A percentile compares a stretch with the other conserved stretches of the same genome.
phyloP scores from a whole-genome alignment of 1,284 basidiomycete genomes.

The Trichosporon asahii region DNA sequence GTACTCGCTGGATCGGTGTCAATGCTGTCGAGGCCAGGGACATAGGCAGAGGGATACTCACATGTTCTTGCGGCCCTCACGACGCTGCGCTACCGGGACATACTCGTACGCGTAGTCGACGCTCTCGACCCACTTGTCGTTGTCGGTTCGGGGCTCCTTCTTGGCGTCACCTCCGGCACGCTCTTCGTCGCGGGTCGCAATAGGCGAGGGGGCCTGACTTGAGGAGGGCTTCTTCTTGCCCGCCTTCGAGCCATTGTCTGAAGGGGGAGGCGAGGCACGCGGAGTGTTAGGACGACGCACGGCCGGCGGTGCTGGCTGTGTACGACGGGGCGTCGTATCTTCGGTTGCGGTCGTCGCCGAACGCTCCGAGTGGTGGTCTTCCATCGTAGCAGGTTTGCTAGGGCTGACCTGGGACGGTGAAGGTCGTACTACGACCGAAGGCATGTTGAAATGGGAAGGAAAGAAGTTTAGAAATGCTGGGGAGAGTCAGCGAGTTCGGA shows the following conservation, averaged over 20 bases:
- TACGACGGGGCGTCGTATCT: slow-evolving; percentile 1
- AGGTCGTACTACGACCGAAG: slow-evolving; percentile 5
- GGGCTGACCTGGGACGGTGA: background rate
- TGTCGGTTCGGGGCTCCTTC: background rate
- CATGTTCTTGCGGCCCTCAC: slow-evolving; percentile 29
- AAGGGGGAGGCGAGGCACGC: slow-evolving; percentile 3
- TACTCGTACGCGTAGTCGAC: slow-evolving; percentile 49
- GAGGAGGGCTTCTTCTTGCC: background rate
- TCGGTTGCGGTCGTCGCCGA: background rate
- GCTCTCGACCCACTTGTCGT: slow-evolving; percentile 32
- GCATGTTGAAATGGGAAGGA: background rate
- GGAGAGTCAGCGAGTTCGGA: background rate
- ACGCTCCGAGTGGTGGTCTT: slow-evolving; percentile 6
- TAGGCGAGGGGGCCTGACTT: background rate
- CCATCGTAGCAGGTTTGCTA: background rate
- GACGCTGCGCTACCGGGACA: slow-evolving; percentile 40
- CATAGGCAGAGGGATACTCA: slow-evolving; percentile 26
- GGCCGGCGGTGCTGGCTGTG: background rate
- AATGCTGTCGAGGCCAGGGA: background rate
- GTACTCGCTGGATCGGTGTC: slow-evolving; percentile 59
- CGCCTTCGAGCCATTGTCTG: background rate
- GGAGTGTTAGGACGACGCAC: slow-evolving; percentile 6
- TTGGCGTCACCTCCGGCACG: background rate
- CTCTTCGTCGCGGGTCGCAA: background rate
- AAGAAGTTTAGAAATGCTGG: background rate